phyloP scores from a whole-genome alignment of 2,329 filamentous ascomycete species.

The Lachnellula hyalina region DNA sequence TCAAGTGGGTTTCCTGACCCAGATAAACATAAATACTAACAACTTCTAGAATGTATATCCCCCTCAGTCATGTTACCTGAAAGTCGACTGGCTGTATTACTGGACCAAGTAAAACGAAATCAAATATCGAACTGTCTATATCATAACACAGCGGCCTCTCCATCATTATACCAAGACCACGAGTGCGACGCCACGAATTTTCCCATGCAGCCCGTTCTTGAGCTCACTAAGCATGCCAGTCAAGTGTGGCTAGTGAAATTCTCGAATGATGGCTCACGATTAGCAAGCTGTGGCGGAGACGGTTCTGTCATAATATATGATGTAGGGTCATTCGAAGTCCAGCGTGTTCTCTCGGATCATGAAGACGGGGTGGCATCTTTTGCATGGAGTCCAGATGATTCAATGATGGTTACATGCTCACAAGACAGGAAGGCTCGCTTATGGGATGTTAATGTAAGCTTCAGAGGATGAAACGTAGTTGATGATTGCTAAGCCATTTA shows the following conservation, averaged over 20 bases:
- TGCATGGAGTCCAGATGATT: slow-evolving; percentile 89
- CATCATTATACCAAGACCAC: slow-evolving; percentile 87
- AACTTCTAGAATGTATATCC: slow-evolving; percentile 69
- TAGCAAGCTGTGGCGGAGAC: slow-evolving; percentile 79
- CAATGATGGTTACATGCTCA: slow-evolving; percentile 77
- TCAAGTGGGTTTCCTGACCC: slow-evolving; percentile 58
- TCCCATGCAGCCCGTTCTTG: slow-evolving; percentile 63
- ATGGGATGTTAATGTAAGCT: slow-evolving; percentile 65
- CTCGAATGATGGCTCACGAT: slow-evolving; percentile 75
- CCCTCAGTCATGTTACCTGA: slow-evolving; percentile 96
- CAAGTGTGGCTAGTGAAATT: slow-evolving; percentile 93
- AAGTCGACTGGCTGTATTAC: slow-evolving; percentile 73
- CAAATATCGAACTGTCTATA: slow-evolving; percentile 83
- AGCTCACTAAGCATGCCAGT: slow-evolving; percentile 67
- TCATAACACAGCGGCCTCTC: slow-evolving; percentile 73
- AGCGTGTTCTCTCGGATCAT: slow-evolving; percentile 61
- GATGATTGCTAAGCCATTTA: slow-evolving; percentile 13
- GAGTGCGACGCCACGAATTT: slow-evolving; percentile 75
- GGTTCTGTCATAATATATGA: slow-evolving; percentile 78
- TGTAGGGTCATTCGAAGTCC: slow-evolving; percentile 60
- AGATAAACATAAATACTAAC: slow-evolving; percentile 19
- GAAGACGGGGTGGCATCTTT: slow-evolving; percentile 69
- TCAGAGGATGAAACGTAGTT: background rate
- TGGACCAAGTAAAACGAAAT: slow-evolving; percentile 76
- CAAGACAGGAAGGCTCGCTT: slow-evolving; percentile 67